Conservation (phyloP, 768 basidiomycete species). For the Phylloporus sp. region DNA sequence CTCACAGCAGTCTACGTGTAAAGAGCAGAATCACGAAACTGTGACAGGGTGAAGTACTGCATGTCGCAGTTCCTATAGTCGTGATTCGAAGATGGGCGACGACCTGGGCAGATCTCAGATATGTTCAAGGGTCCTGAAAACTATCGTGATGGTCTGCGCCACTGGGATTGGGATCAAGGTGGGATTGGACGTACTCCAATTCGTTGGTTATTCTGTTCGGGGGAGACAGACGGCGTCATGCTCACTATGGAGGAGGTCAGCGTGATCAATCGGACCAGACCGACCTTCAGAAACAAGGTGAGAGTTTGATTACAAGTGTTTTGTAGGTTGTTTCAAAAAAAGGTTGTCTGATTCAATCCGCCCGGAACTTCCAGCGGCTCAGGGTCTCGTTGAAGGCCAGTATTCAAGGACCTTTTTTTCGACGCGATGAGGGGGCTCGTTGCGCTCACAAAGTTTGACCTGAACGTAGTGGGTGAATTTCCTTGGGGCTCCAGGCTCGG, state of each 20-base stretch:
- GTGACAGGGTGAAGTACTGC: constrained; percentile 9
- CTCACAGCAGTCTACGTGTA: too few species aligned
- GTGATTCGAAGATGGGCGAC: constrained; percentile 3
- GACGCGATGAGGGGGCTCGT: neutral
- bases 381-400: too few species aligned
- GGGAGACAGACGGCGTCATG: neutral
- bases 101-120: constrained; percentile 13
- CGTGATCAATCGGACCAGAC: neutral
- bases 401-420: too few species aligned
- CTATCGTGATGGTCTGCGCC: neutral
- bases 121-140: neutral
- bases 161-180: neutral
- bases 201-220: neutral
- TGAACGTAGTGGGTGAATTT: neutral
- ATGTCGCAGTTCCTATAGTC: constrained; percentile 4
- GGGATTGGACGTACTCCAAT: neutral
- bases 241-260: neutral
- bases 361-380: too few species aligned
- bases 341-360: too few species aligned
- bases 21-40: neutral
- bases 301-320: neutral
- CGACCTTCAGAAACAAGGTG: neutral
- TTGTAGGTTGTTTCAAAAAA: neutral
- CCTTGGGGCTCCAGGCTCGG: neutral
- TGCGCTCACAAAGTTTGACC: too few species aligned